A percentile compares a stretch with the other conserved stretches of the same genome.
These are phyloP conservation scores for Tremella fuciformis DNA, from an alignment of 768 basidiomycete species.

Conservation along the genomic window DNA sequence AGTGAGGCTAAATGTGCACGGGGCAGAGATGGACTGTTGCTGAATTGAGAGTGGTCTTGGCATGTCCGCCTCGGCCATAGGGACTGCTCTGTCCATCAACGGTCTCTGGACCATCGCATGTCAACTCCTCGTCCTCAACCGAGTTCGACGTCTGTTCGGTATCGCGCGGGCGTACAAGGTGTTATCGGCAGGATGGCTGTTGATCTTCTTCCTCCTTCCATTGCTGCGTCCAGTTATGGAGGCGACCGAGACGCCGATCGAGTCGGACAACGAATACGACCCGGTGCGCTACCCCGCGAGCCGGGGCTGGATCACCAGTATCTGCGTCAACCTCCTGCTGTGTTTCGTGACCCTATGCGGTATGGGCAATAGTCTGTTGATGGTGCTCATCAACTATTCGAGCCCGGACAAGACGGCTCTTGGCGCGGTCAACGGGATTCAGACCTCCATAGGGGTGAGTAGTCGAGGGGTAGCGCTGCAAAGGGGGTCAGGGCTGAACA, in stretches of 20 bases:
- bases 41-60: conserved; percentile 39
- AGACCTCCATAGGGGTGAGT: conserved; percentile 44
- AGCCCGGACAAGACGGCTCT: conserved; percentile 45
- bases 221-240: conserved; percentile 35
- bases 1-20: conserved; percentile 27
- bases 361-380: conserved; percentile 37
- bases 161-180: conserved; percentile 40
- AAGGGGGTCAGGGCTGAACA: conserved; percentile 6
- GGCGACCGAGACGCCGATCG: conserved; percentile 33
- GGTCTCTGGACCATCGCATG: conserved; percentile 47
- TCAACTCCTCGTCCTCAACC: conserved; percentile 43
- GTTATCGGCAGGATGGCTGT: conserved; percentile 45
- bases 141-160: conserved; percentile 39
- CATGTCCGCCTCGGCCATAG: conserved; percentile 48
- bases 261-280: conserved; percentile 20
- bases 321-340: conserved; percentile 40
- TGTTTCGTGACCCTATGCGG: conserved; percentile 41
- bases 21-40: neutral
- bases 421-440: conserved; percentile 49
- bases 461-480: no score
- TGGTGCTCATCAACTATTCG: conserved; percentile 47
- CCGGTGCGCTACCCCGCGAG: conserved; percentile 1
- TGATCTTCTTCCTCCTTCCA: conserved; percentile 42
- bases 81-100: conserved; percentile 44
- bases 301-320: conserved; percentile 34